Base-by-base conservation (phyloP, 2,329 filamentous ascomycete genomes). In the Colletotrichum aenigma region DNA sequence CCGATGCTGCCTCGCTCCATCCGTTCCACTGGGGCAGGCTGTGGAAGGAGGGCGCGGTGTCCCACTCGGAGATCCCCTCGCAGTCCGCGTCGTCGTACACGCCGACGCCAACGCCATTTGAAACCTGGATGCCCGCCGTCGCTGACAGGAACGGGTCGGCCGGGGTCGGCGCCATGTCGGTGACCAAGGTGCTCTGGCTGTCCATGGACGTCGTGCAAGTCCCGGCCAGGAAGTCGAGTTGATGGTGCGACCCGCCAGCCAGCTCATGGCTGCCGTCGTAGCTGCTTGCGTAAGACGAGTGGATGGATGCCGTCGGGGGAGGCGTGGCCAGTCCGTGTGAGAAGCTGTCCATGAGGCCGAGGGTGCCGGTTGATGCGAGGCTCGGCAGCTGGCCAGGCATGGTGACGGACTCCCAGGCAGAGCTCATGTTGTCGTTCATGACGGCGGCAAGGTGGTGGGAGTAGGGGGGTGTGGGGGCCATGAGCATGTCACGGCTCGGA, bases 381-480 rank as follows among this genome's bases (percentile, higher is more conserved):
- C 82, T 81, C 26, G 82, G 81, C 6, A 85, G 81, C 67, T 85
- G 84, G 13, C 75, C 71, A 10, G 83, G 80, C 55, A 84, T 77
- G 69, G 77, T 78, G 28, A 80, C 81, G 9, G 85, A 82, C 18
- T 88, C 86, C 87, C 89, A 91, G 6, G 86, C 82, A 6, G 86
- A 82, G 80, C 84, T 86, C 75, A 92, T 88, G 70, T 89, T 90
- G 82, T 93, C 91, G 73, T 87, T 90, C 89, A 92, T 92, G 43
- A 85, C 85, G 0, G 90, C 88, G 60, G 86, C 86, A 72, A 91
- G 81, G 78, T 91, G 89, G 77, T 87, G 77, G 9, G 77, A 76
- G 78, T 85, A 88, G 18, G 82, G 82, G 4, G 87, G 89, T 68
- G 87, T 88, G 1, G 90, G 89, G 9, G 89, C 90, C 88, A 90